A percentile compares a stretch with the other conserved stretches of the same genome.
These are phyloP conservation scores for Gracilaria caudata DNA, from an alignment of 23 red algal genomes.

Conservation along the genomic window DNA sequence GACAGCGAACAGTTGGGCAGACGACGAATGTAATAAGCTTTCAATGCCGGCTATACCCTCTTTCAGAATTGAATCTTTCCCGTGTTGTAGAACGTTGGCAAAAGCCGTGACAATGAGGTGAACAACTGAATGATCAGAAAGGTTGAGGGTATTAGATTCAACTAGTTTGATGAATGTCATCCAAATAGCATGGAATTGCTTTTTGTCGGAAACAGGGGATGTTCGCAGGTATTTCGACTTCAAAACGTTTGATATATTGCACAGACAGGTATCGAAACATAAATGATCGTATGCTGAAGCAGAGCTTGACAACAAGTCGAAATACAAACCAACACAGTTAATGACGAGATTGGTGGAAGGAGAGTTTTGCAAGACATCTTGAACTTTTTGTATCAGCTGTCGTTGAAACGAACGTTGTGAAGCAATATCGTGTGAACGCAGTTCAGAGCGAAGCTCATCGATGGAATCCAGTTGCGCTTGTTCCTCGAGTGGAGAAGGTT, in stretches of 20 bases:
- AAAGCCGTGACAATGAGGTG: neutral
- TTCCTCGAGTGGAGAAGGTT: neutral
- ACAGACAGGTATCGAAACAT: constrained; percentile 1
- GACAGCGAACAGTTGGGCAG: neutral
- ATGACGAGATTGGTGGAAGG: constrained; percentile 1
- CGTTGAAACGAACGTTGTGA: constrained; percentile 2
- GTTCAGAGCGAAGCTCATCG: neutral
- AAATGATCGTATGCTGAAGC: neutral
- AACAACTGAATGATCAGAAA: constrained; percentile 1
- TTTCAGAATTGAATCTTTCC: neutral
- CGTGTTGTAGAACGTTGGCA: neutral
- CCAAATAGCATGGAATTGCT: constrained; percentile 7
- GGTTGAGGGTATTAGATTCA: neutral
- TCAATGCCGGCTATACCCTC: neutral
- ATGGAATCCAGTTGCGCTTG: neutral
- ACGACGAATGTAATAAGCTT: neutral
- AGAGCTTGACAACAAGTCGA: constrained; percentile 7
- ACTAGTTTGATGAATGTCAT: neutral
- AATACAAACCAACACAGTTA: neutral
- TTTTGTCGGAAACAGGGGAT: constrained; percentile 3
- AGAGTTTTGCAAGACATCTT: neutral
- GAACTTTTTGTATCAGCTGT: neutral
- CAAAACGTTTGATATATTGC: neutral
- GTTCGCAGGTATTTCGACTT: neutral
- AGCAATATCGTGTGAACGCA: neutral